These are phyloP conservation scores for Trametes polyzona DNA, from an alignment of 1,284 basidiomycete genomes.

Conservation along the genomic window DNA sequence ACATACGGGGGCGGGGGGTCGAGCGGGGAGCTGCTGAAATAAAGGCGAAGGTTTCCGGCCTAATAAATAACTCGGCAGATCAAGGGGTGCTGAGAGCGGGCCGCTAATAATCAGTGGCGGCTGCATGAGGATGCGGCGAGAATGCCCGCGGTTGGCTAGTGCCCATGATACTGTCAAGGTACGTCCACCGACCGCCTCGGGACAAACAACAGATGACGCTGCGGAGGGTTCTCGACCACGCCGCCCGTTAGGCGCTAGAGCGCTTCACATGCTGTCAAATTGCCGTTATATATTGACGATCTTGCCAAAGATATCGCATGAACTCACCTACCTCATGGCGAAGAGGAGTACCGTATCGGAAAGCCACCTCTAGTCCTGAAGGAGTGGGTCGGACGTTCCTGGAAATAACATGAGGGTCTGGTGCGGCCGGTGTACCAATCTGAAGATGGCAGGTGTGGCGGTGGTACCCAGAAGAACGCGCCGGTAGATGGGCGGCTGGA, in stretches of 20 bases:
- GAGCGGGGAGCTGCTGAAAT: not conserved
- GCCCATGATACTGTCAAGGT: constrained; percentile 6
- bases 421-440: not conserved
- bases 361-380: not conserved
- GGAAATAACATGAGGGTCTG: not conserved
- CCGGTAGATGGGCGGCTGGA: not conserved
- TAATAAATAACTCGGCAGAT: not conserved
- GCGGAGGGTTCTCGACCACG: not conserved
- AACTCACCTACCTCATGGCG: not conserved
- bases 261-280: constrained; percentile 9
- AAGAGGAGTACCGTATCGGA: not conserved
- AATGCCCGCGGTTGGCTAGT: not conserved
- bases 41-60: not conserved
- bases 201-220: constrained; percentile 6
- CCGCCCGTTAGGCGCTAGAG: constrained; percentile 2
- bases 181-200: constrained; percentile 5
- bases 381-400: too few relatives aligned
- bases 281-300: not conserved
- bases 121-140: not conserved
- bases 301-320: not conserved
- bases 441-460: not conserved
- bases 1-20: not conserved
- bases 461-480: not conserved
- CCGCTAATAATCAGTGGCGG: constrained; percentile 7
- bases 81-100: not conserved